A percentile compares a stretch with the other conserved stretches of the same genome.
Conservation (phyloP, 805 yeast species). For the Millerozyma acaciae region DNA sequence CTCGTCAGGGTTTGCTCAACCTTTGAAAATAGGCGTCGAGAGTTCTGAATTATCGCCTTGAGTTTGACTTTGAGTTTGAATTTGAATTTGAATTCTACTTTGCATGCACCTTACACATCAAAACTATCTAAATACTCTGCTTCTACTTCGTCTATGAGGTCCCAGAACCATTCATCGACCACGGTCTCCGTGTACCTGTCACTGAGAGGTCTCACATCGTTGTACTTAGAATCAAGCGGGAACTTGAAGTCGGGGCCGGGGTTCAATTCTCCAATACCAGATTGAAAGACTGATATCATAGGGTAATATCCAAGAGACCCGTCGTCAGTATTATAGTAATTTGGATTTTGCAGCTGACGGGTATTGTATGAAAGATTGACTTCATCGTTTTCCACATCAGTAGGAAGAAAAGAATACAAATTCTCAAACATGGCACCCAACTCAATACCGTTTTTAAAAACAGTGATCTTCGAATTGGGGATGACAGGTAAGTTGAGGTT, state of each 20-base stretch:
- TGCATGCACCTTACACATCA: slow-evolving; percentile 18
- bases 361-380: slow-evolving; percentile 22
- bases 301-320: slow-evolving; percentile 91
- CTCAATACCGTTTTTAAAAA: slow-evolving; percentile 73
- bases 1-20: slow-evolving; percentile 9
- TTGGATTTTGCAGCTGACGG: slow-evolving; percentile 35
- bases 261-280: slow-evolving; percentile 73
- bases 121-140: slow-evolving; percentile 50
- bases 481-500: slow-evolving; percentile 41
- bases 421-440: slow-evolving; percentile 65
- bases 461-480: slow-evolving; percentile 55
- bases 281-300: slow-evolving; percentile 74
- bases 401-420: slow-evolving; percentile 75
- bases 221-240: slow-evolving; percentile 33
- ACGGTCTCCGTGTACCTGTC: slow-evolving; percentile 65
- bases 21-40: slow-evolving; percentile 19
- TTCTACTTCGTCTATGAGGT: slow-evolving; percentile 79
- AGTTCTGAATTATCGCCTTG: too few relatives aligned
- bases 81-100: slow-evolving; percentile 17
- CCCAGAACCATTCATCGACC: slow-evolving; percentile 80
- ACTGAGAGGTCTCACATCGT: slow-evolving; percentile 46
- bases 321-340: slow-evolving; percentile 57
- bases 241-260: slow-evolving; percentile 61
- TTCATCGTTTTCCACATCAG: slow-evolving; percentile 54
- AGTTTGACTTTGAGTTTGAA: too few relatives aligned